These are phyloP conservation scores for Oidium heveae DNA, from an alignment of 2,329 filamentous ascomycete genomes.

Conservation along the genomic window DNA sequence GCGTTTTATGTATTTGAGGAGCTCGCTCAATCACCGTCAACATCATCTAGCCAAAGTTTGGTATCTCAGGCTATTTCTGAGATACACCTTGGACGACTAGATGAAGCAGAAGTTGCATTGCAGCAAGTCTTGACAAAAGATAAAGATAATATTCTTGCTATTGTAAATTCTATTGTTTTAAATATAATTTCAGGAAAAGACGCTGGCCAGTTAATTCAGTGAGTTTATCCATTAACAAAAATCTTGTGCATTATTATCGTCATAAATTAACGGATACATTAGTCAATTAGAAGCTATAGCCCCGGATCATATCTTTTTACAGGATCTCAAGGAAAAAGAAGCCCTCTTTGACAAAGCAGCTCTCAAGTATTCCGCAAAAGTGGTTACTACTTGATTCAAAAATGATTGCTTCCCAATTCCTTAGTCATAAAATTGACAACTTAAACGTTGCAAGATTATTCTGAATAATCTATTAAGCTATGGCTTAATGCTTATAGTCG, in stretches of 20 bases:
- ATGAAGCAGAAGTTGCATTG: slow-evolving; percentile 72
- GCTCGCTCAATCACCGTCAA: slow-evolving; percentile 64
- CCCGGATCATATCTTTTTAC: too few species aligned
- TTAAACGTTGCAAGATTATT: too few species aligned
- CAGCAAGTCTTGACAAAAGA: slow-evolving; percentile 57
- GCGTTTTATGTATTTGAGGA: slow-evolving; percentile 97
- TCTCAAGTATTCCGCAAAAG: too few species aligned
- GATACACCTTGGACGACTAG: slow-evolving; percentile 64
- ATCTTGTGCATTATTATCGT: not conserved
- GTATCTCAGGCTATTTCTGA: slow-evolving; percentile 80
- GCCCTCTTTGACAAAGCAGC: too few species aligned
- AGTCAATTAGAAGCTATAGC: too few species aligned
- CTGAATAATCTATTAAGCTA: too few species aligned
- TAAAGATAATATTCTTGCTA: slow-evolving; percentile 41
- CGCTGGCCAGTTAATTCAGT: slow-evolving; percentile 33
- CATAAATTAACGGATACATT: not conserved
- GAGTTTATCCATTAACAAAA: slow-evolving; percentile 14
- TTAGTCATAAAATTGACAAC: too few species aligned
- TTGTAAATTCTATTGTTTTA: slow-evolving; percentile 66
- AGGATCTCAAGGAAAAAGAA: too few species aligned
- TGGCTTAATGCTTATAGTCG: too few species aligned
- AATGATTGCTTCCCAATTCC: too few species aligned
- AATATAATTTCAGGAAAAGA: slow-evolving; percentile 55
- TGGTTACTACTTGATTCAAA: too few species aligned
- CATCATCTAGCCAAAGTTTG: slow-evolving; percentile 48